Percentiles rank a stretch among this genome's conserved stretches.
Evolutionary conservation across 495 filamentous ascomycete genomes (phyloP).

Genomic region (Penicillium ucsense): DNA sequence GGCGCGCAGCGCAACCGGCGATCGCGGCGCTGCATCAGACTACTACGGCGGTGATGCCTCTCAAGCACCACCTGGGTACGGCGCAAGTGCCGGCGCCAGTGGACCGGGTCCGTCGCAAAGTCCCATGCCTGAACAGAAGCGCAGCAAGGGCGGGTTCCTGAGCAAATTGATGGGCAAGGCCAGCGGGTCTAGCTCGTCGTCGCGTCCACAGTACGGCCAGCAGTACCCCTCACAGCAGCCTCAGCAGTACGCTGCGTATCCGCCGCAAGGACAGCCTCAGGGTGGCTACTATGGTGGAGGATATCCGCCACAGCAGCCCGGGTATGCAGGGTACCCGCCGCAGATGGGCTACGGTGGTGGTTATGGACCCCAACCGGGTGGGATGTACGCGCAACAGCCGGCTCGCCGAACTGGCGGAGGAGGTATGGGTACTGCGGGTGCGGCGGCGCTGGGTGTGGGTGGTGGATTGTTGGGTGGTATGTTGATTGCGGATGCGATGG

Average conservation of each 20-base stretch:
- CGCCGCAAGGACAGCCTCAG: conserved; percentile 14
- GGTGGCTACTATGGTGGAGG: conserved; percentile 19
- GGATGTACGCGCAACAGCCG: conserved; percentile 33
- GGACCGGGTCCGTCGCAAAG: neutral
- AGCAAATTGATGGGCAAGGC: conserved; percentile 42
- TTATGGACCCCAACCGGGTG: conserved; percentile 26
- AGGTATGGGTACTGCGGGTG: conserved; percentile 58
- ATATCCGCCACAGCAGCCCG: conserved; percentile 32
- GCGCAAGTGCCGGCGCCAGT: conserved; percentile 13
- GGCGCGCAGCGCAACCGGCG: conserved; percentile 18
- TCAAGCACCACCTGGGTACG: conserved; percentile 7
- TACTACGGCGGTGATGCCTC: conserved; percentile 30
- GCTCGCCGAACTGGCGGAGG: conserved; percentile 9
- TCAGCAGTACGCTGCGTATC: conserved; percentile 21
- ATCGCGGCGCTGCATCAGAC: conserved; percentile 26
- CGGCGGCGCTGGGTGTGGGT: conserved; percentile 66
- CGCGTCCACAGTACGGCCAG: conserved; percentile 9
- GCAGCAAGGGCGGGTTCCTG: conserved; percentile 33
- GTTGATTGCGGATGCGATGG: conserved; percentile 55
- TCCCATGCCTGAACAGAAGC: conserved; percentile 21
- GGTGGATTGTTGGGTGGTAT: conserved; percentile 66
- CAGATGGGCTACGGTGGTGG: conserved; percentile 21
- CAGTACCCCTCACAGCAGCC: conserved; percentile 10
- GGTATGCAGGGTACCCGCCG: conserved; percentile 23
- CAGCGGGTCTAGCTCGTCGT: conserved; percentile 8